Conservation (phyloP, 805 yeast genomes). For the Wickerhamomyces silvicola region DNA sequence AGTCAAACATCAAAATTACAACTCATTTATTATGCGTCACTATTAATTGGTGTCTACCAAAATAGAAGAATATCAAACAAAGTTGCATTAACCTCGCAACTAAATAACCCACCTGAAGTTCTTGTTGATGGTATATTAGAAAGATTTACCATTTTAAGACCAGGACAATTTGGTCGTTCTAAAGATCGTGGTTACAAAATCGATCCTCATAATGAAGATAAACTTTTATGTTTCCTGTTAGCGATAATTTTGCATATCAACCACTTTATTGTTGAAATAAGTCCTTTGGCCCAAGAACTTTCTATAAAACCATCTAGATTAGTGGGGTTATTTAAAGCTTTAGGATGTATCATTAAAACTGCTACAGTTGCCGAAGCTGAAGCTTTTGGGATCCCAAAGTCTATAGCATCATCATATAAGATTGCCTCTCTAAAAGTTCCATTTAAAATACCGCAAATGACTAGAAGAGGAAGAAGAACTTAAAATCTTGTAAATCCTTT, state of each 20-base stretch:
- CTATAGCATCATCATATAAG: slow-evolving; percentile 57
- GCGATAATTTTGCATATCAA: slow-evolving; percentile 71
- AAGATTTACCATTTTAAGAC: slow-evolving; percentile 61
- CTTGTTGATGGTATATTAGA: slow-evolving; percentile 66
- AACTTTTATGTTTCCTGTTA: slow-evolving; percentile 71
- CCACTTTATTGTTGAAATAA: slow-evolving; percentile 64
- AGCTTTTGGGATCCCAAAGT: slow-evolving; percentile 59
- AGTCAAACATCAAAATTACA: slow-evolving; percentile 54
- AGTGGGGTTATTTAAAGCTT: slow-evolving; percentile 60
- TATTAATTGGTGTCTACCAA: slow-evolving; percentile 72
- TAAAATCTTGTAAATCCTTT: background rate
- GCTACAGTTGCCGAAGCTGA: slow-evolving; percentile 72
- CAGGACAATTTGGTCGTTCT: slow-evolving; percentile 65
- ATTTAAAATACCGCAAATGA: slow-evolving; percentile 78
- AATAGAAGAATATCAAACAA: slow-evolving; percentile 62
- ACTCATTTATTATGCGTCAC: slow-evolving; percentile 71
- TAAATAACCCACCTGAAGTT: slow-evolving; percentile 66
- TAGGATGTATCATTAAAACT: slow-evolving; percentile 76
- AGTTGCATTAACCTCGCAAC: slow-evolving; percentile 48
- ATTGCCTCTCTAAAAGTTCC: slow-evolving; percentile 85
- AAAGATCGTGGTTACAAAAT: slow-evolving; percentile 70
- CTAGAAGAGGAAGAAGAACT: slow-evolving; percentile 51
- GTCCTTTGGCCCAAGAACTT: slow-evolving; percentile 81
- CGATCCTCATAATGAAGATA: slow-evolving; percentile 87
- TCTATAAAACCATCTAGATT: slow-evolving; percentile 72